These are phyloP conservation scores for Coemansia erecta DNA, from an alignment of 192 early-diverging fungal genomes.

Conservation along the genomic window DNA sequence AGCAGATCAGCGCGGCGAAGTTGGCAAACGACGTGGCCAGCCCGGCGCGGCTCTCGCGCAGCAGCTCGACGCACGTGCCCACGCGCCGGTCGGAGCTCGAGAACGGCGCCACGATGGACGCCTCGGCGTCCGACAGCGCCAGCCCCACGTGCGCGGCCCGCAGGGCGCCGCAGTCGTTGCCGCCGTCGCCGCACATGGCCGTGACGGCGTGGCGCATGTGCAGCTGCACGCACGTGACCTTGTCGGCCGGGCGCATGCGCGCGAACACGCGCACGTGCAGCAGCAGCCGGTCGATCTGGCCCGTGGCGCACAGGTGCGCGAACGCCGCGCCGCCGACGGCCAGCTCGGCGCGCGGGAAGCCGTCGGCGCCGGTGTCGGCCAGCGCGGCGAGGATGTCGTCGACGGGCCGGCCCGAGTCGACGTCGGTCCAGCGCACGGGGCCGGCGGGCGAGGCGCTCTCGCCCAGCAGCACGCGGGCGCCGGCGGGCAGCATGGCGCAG, in stretches of 20 bases:
- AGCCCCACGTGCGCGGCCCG: slow-evolving; percentile 78
- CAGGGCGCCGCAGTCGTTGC: slow-evolving; percentile 81
- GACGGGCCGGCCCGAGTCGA: slow-evolving; percentile 14
- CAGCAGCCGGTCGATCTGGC: slow-evolving; percentile 56
- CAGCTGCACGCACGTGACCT: slow-evolving; percentile 67
- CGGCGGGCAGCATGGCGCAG: slow-evolving; percentile 60
- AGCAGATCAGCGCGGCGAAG: slow-evolving; percentile 74
- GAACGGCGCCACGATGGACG: slow-evolving; percentile 83
- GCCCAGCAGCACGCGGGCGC: slow-evolving; percentile 59
- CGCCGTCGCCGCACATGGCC: slow-evolving; percentile 87
- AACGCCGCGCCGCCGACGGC: slow-evolving; percentile 73
- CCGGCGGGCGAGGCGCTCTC: slow-evolving; percentile 17
- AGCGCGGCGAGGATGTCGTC: slow-evolving; percentile 35
- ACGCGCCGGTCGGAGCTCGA: slow-evolving; percentile 62
- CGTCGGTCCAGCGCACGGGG: slow-evolving; percentile 30
- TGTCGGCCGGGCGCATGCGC: slow-evolving; percentile 76
- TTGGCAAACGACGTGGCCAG: slow-evolving; percentile 73
- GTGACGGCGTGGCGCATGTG: slow-evolving; percentile 78
- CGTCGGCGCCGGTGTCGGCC: slow-evolving; percentile 58
- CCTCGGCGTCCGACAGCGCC: slow-evolving; percentile 74
- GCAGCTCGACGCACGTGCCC: slow-evolving; percentile 65
- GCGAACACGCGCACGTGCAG: slow-evolving; percentile 73
- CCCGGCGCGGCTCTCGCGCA: slow-evolving; percentile 70
- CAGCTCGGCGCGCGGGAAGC: slow-evolving; percentile 55
- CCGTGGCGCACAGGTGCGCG: slow-evolving; percentile 43